A percentile compares a stretch with the other conserved stretches of the same genome.
Conservation (phyloP, 2,329 filamentous ascomycete genomes). For the Trichoderma afroharzianum region DNA sequence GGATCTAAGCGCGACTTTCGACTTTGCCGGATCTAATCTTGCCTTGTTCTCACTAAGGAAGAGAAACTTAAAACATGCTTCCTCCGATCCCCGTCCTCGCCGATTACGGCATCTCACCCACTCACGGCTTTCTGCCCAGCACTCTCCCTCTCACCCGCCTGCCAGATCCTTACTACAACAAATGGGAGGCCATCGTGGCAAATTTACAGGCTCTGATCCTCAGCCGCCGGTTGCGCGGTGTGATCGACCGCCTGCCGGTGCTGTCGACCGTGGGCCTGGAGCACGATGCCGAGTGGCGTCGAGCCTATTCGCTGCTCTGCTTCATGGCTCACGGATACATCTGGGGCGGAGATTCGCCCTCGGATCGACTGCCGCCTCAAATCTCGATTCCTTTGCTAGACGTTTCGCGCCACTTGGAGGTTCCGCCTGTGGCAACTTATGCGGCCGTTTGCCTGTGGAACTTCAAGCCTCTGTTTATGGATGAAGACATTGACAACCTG, state of each 20-base stretch:
- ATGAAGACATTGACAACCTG: constrained; percentile 76
- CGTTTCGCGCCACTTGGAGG: constrained; percentile 72
- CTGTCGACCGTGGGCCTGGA: constrained; percentile 79
- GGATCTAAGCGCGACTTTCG: not conserved
- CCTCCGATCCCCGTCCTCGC: constrained; percentile 60
- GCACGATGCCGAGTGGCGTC: constrained; percentile 84
- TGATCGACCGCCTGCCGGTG: constrained; percentile 77
- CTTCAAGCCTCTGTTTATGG: constrained; percentile 84
- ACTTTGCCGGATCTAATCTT: not conserved
- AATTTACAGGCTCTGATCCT: constrained; percentile 87
- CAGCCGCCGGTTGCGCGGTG: constrained; percentile 74
- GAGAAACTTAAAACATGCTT: constrained; percentile 41
- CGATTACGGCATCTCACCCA: constrained; percentile 76
- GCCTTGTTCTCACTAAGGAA: not conserved
- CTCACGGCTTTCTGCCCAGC: constrained; percentile 83
- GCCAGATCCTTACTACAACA: constrained; percentile 86
- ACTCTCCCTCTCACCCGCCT: constrained; percentile 75
- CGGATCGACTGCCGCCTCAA: constrained; percentile 72
- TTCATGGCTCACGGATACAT: constrained; percentile 96
- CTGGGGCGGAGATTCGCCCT: constrained; percentile 85
- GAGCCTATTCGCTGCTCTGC: constrained; percentile 83
- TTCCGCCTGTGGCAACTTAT: constrained; percentile 92
- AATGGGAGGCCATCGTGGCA: constrained; percentile 83
- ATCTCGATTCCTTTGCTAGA: constrained; percentile 79
- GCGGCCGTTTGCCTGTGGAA: constrained; percentile 94